A percentile compares a stretch with the other conserved stretches of the same genome.
These are phyloP conservation scores for Potentilla sterilis DNA, from an alignment of 306 rosid species.

Conservation along the genomic window DNA sequence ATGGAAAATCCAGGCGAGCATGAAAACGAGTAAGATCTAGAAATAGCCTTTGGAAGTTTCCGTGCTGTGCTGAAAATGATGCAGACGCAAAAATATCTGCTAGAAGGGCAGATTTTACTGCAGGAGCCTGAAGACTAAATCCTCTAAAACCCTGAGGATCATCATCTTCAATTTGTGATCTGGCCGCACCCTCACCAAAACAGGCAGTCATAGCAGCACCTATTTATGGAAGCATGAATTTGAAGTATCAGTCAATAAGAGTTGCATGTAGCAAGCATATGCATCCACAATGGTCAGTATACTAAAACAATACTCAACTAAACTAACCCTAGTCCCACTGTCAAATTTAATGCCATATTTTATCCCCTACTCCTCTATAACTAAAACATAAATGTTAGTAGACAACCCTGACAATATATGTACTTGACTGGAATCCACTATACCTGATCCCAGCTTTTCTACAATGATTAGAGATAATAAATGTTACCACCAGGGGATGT, in stretches of 20 bases:
- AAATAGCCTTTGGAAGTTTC: conserved; percentile 68
- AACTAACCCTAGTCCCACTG: background rate
- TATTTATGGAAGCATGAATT: conserved; percentile 26
- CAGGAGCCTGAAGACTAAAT: conserved; percentile 40
- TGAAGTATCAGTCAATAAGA: conserved; percentile 24
- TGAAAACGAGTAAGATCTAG: conserved; percentile 80
- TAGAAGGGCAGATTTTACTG: conserved; percentile 52
- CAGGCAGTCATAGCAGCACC: conserved; percentile 65
- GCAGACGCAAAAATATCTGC: conserved; percentile 69
- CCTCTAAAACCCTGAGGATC: conserved; percentile 47
- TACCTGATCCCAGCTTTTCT: background rate
- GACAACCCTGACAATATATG: background rate
- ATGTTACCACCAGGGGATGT: background rate
- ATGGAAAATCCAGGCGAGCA: conserved; percentile 71
- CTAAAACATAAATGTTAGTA: background rate
- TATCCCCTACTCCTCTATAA: background rate
- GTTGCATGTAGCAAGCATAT: background rate
- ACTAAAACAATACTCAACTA: background rate
- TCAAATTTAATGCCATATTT: no score
- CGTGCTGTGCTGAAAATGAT: conserved; percentile 73
- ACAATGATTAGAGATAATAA: background rate
- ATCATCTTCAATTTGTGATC: conserved; percentile 38
- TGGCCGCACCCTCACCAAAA: conserved; percentile 52
- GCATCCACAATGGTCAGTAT: background rate
- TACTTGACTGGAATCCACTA: background rate